phyloP scores from a whole-genome alignment of 2,329 filamentous ascomycete genomes.

The Diplodia seriata region DNA sequence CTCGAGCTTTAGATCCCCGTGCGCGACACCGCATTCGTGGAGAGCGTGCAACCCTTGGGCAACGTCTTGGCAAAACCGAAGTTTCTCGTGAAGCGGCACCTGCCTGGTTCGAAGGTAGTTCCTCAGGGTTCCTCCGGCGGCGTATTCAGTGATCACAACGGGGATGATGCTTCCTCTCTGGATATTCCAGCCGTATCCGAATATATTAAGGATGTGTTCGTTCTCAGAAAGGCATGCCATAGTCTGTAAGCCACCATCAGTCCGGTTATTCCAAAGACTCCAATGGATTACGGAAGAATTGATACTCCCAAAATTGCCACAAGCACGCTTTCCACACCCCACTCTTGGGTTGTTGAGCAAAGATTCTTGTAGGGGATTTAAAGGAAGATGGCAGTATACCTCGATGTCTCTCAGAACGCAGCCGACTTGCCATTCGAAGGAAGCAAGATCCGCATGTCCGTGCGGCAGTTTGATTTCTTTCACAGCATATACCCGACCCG shows the following conservation, averaged over 20 bases:
- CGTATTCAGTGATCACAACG: conserved; percentile 34
- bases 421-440: too few relatives aligned
- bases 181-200: conserved; percentile 34
- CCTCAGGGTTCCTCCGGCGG: conserved; percentile 30
- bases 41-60: conserved; percentile 30
- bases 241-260: not conserved
- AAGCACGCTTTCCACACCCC: too few relatives aligned
- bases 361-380: too few relatives aligned
- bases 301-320: too few relatives aligned
- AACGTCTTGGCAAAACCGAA: conserved; percentile 27
- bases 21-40: conserved; percentile 32
- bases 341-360: too few relatives aligned
- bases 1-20: conserved; percentile 35
- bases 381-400: too few relatives aligned
- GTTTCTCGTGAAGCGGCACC: conserved; percentile 3
- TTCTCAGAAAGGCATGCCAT: conserved; percentile 17
- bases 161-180: conserved; percentile 27
- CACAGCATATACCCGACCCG: too few relatives aligned
- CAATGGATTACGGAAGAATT: too few relatives aligned
- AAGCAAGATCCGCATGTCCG: too few relatives aligned
- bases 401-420: too few relatives aligned
- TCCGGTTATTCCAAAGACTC: too few relatives aligned
- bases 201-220: conserved; percentile 32
- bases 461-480: too few relatives aligned
- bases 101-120: not conserved